phyloP scores from a whole-genome alignment of 2,329 filamentous ascomycete species.

The Domatiomyces catenatus region DNA sequence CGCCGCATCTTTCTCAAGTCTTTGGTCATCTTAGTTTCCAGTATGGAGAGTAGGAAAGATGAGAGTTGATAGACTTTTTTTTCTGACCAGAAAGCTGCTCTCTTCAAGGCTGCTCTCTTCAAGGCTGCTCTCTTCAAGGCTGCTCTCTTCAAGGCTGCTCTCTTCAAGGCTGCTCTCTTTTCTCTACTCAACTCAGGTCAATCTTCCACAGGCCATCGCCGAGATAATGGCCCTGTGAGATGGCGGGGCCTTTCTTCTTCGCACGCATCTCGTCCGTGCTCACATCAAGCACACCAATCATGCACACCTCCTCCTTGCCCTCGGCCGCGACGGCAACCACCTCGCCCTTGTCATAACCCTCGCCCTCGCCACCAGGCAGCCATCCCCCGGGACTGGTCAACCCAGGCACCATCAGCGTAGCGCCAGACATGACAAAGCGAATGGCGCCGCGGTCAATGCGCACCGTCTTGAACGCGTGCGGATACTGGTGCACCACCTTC shows the following conservation, averaged over 20 bases:
- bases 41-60: too few relatives aligned
- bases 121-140: too few relatives aligned
- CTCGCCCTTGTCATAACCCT: conserved; percentile 61
- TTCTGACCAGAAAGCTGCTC: too few relatives aligned
- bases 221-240: conserved; percentile 85
- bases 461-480: conserved; percentile 64
- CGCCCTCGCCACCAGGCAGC: conserved; percentile 48
- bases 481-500: conserved; percentile 76
- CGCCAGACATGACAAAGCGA: conserved; percentile 84
- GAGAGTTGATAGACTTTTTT: too few relatives aligned
- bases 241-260: conserved; percentile 84
- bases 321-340: conserved; percentile 83
- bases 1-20: neutral
- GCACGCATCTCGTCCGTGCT: conserved; percentile 85
- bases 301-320: conserved; percentile 81
- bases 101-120: too few relatives aligned
- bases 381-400: conserved; percentile 70
- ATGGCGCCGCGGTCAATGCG: conserved; percentile 93
- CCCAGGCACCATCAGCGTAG: conserved; percentile 90
- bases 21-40: too few relatives aligned
- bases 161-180: too few relatives aligned
- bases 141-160: too few relatives aligned
- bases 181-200: conserved; percentile 33
- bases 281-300: conserved; percentile 69
- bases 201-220: conserved; percentile 88